These are phyloP conservation scores for Sinapis alba DNA, from an alignment of 441 rosid species.

Conservation along the genomic window DNA sequence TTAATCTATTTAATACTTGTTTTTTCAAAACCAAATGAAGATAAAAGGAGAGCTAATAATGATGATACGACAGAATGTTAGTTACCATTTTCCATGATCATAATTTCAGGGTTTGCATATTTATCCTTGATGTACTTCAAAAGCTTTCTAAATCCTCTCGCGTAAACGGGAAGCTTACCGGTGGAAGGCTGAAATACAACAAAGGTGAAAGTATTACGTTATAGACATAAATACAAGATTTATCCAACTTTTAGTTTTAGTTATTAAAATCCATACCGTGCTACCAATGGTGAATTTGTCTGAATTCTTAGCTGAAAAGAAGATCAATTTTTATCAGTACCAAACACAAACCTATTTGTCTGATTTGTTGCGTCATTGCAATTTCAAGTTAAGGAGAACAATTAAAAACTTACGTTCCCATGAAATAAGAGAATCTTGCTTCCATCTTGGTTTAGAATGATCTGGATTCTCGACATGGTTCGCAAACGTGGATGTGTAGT, in stretches of 20 bases:
- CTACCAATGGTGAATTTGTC: constrained; percentile 21
- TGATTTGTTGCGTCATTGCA: background rate
- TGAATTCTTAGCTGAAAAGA: constrained; percentile 30
- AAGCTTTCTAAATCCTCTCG: constrained; percentile 37
- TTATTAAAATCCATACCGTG: constrained; percentile 16
- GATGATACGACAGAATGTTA: background rate
- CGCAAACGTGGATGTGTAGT: constrained; percentile 44
- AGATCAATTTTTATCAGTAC: background rate
- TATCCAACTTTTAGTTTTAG: background rate
- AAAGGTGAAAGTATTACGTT: background rate
- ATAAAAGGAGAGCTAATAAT: background rate
- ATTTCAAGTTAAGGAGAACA: background rate
- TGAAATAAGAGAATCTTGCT: constrained; percentile 31
- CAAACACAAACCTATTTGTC: background rate
- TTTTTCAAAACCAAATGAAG: background rate
- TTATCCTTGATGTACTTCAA: constrained; percentile 39
- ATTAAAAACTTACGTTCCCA: background rate
- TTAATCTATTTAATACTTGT: background rate
- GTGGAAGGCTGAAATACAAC: constrained; percentile 36
- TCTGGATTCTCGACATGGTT: constrained; percentile 11
- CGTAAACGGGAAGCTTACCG: constrained; percentile 37
- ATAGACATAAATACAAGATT: background rate
- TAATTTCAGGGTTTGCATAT: constrained; percentile 36
- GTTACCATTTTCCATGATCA: constrained; percentile 50
- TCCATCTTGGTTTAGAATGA: constrained; percentile 5